These are phyloP conservation scores for Geotrichum reessii DNA, from an alignment of 1,139 yeast species.

Conservation along the genomic window DNA sequence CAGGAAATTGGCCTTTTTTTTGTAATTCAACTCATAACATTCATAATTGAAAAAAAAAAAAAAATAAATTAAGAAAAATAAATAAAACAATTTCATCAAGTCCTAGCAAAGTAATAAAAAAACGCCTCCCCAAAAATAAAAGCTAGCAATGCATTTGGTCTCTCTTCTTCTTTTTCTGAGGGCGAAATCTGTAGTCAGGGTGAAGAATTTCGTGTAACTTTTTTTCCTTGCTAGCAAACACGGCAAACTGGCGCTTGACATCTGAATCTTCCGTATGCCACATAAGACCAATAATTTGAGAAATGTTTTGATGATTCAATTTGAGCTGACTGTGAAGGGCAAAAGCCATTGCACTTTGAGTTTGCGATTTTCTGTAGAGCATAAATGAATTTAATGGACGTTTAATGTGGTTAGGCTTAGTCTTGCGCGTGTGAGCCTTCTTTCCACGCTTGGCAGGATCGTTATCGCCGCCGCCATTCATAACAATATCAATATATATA, in stretches of 20 bases:
- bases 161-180: slow-evolving; percentile 35
- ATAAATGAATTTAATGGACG: slow-evolving; percentile 49
- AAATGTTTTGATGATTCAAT: slow-evolving; percentile 40
- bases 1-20: too few relatives aligned
- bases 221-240: slow-evolving; percentile 41
- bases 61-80: background rate
- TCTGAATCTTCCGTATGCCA: slow-evolving; percentile 43
- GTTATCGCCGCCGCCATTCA: slow-evolving; percentile 28
- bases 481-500: slow-evolving; percentile 29
- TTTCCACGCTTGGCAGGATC: slow-evolving; percentile 13
- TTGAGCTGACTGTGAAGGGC: slow-evolving; percentile 37
- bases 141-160: background rate
- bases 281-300: slow-evolving; percentile 43
- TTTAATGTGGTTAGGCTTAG: slow-evolving; percentile 35
- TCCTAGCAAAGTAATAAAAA: background rate
- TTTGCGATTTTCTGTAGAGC: slow-evolving; percentile 45
- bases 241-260: slow-evolving; percentile 39
- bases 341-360: slow-evolving; percentile 40
- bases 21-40: too few relatives aligned
- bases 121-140: too few relatives aligned
- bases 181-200: slow-evolving; percentile 44
- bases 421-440: slow-evolving; percentile 23
- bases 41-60: background rate
- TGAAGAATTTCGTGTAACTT: slow-evolving; percentile 40
- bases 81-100: background rate